Conservation (phyloP, 768 basidiomycete species). For the Leccinellum albellum region DNA sequence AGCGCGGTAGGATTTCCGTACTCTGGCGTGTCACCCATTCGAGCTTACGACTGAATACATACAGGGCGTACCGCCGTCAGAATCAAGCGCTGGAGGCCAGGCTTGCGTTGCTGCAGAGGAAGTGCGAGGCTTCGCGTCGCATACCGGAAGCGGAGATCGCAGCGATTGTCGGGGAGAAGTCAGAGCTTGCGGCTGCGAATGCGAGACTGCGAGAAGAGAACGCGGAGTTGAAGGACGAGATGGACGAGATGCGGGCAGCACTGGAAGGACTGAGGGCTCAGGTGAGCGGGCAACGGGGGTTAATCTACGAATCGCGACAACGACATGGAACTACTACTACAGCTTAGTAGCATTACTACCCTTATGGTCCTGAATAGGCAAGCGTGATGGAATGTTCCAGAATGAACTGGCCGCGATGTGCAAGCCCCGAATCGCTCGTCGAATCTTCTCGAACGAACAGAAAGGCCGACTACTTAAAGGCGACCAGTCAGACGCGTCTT, state of each 20-base stretch:
- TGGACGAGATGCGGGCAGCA: slow-evolving; percentile 68
- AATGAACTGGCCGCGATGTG: slow-evolving; percentile 22
- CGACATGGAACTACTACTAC: slow-evolving; percentile 30
- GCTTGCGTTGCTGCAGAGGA: slow-evolving; percentile 44
- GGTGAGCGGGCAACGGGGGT: slow-evolving; percentile 42
- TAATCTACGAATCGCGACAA: slow-evolving; percentile 45
- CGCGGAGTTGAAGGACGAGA: slow-evolving; percentile 45
- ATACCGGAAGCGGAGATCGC: slow-evolving; percentile 41
- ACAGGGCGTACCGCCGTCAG: slow-evolving; percentile 54
- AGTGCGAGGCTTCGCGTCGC: slow-evolving; percentile 34
- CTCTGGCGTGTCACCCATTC: background rate
- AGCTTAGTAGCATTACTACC: background rate
- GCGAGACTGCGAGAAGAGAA: slow-evolving; percentile 58
- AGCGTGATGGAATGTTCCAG: slow-evolving; percentile 34
- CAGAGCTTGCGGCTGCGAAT: slow-evolving; percentile 46
- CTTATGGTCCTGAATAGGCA: slow-evolving; percentile 24
- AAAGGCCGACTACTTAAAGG: slow-evolving; percentile 35
- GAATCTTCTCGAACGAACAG: slow-evolving; percentile 45
- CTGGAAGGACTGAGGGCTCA: slow-evolving; percentile 63
- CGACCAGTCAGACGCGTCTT: slow-evolving; percentile 19
- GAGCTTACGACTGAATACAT: slow-evolving; percentile 22
- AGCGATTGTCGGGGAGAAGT: slow-evolving; percentile 45
- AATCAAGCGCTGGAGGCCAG: slow-evolving; percentile 61
- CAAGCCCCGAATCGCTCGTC: slow-evolving; percentile 17
- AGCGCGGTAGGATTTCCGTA: slow-evolving; percentile 45